Evolutionary conservation across 2,329 filamentous ascomycete genomes (phyloP).

Genomic region (Colletotrichum nymphaeae): DNA sequence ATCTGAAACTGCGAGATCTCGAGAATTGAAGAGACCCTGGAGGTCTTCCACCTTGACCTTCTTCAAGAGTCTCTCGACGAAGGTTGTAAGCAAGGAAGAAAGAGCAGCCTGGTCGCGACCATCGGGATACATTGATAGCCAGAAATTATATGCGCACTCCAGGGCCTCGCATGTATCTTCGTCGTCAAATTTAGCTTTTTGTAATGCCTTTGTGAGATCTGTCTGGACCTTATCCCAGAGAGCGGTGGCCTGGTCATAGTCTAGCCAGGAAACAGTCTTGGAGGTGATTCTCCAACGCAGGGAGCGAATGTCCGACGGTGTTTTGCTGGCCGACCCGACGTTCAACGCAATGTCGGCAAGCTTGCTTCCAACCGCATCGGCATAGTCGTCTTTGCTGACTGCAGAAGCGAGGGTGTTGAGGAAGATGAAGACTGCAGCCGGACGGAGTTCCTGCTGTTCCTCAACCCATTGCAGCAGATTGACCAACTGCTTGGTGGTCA

Average conservation of each 20-base stretch:
- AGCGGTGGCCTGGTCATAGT: slow-evolving; percentile 41
- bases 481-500: slow-evolving; percentile 57
- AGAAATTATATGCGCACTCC: slow-evolving; percentile 51
- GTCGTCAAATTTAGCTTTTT: slow-evolving; percentile 45
- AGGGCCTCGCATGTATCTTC: slow-evolving; percentile 54
- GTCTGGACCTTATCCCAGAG: slow-evolving; percentile 49
- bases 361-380: slow-evolving; percentile 53
- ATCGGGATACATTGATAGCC: slow-evolving; percentile 52
- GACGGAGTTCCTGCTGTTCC: slow-evolving; percentile 44
- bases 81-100: slow-evolving; percentile 46
- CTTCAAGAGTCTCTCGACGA: slow-evolving; percentile 45
- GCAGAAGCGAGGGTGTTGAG: slow-evolving; percentile 56
- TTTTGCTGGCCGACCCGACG: slow-evolving; percentile 40
- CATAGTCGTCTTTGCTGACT: slow-evolving; percentile 53
- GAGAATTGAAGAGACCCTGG: slow-evolving; percentile 1
- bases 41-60: slow-evolving; percentile 22
- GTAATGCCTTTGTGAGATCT: slow-evolving; percentile 47
- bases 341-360: slow-evolving; percentile 50
- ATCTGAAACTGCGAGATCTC: neutral
- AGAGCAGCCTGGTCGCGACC: slow-evolving; percentile 43
- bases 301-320: slow-evolving; percentile 44
- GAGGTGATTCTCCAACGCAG: slow-evolving; percentile 56
- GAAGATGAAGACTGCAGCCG: slow-evolving; percentile 52
- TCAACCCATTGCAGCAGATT: slow-evolving; percentile 57
- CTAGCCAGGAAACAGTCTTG: slow-evolving; percentile 48